Conservation (phyloP, 1,284 basidiomycete genomes). For the Lignosus rhinocerotis region DNA sequence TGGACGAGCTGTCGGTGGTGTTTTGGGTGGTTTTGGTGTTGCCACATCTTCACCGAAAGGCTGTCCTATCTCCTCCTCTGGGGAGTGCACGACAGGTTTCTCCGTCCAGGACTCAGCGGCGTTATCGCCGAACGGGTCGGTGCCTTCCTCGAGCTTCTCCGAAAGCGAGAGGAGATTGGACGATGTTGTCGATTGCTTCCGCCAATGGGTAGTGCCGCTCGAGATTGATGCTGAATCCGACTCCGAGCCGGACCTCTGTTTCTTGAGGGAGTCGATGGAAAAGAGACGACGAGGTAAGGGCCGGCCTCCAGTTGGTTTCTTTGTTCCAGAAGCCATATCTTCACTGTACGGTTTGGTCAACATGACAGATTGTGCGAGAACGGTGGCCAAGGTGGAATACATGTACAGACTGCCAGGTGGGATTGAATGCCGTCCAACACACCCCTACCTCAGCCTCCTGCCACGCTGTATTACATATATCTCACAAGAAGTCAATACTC, state of each 20-base stretch:
- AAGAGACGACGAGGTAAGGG: constrained; percentile 35
- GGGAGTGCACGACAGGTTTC: constrained; percentile 20
- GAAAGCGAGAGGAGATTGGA: constrained; percentile 22
- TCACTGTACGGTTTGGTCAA: not conserved
- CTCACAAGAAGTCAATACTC: too few species aligned
- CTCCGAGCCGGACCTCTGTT: constrained; percentile 26
- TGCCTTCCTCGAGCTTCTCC: constrained; percentile 19
- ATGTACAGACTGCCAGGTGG: too few species aligned
- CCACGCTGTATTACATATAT: too few species aligned
- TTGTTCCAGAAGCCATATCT: constrained; percentile 19
- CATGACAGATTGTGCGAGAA: not conserved
- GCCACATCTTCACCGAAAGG: constrained; percentile 2
- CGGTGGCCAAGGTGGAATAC: not conserved
- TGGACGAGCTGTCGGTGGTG: constrained; percentile 9
- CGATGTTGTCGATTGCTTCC: constrained; percentile 18
- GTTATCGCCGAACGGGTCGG: constrained; percentile 16
- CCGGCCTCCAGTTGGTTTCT: constrained; percentile 34
- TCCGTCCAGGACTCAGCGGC: constrained; percentile 21
- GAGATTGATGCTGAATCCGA: constrained; percentile 20
- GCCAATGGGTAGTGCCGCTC: constrained; percentile 17
- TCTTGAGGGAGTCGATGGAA: constrained; percentile 37
- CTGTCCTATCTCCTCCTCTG: constrained; percentile 8
- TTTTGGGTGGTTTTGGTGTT: constrained; percentile 13
- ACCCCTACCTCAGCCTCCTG: too few species aligned
- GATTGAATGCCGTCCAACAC: too few species aligned